Conservation (phyloP, 345 rosid genomes). For the Eucalyptus curtisii region DNA sequence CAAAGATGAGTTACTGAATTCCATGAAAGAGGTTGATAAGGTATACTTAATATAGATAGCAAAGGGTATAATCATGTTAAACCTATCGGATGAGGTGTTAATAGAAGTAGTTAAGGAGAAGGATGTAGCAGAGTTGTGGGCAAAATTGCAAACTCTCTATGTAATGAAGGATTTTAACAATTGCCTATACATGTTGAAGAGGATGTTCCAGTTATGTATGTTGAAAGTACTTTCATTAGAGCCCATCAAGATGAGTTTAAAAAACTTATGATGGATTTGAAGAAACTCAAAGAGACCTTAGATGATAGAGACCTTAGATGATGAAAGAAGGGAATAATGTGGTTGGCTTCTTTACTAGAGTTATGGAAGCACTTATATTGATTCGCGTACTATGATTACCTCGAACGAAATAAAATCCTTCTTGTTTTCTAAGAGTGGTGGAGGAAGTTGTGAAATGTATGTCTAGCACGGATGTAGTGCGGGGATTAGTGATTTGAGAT, state of each 20-base stretch:
- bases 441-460: not conserved
- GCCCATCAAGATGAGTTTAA: not conserved
- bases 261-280: not conserved
- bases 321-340: not conserved
- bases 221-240: not conserved
- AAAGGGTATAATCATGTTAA: not conserved
- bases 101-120: not conserved
- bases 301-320: not conserved
- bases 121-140: not conserved
- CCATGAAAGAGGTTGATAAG: not conserved
- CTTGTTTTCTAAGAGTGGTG: not conserved
- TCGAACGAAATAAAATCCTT: not conserved
- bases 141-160: not conserved
- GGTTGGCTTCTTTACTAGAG: not conserved
- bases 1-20: not conserved
- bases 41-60: not conserved
- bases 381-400: not conserved
- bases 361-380: not conserved
- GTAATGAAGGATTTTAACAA: not conserved
- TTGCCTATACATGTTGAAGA: not conserved
- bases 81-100: not conserved
- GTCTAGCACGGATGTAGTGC: not conserved
- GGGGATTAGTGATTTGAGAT: not conserved
- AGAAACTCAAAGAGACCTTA: not conserved
- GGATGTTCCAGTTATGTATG: not conserved